These are phyloP conservation scores for Capsicum chinense DNA, from an alignment of 257 asterid genomes.

Conservation along the genomic window DNA sequence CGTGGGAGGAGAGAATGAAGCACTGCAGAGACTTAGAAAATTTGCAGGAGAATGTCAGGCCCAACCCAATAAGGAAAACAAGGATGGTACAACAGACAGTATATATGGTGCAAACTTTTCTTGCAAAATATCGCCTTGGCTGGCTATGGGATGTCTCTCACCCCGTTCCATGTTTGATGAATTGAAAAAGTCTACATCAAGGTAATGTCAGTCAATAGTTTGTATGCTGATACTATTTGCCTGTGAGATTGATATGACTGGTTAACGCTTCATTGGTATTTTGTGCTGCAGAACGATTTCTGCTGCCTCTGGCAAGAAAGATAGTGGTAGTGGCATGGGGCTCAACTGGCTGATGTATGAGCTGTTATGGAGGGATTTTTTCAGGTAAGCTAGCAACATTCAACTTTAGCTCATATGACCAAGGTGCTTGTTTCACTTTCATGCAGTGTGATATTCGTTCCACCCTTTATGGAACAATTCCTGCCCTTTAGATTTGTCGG, in stretches of 20 bases:
- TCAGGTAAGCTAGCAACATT: slow-evolving; percentile 59
- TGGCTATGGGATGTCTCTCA: slow-evolving; percentile 97
- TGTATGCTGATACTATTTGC: slow-evolving; percentile 1
- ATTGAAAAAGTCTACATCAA: slow-evolving; percentile 74
- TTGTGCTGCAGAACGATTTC: slow-evolving; percentile 59
- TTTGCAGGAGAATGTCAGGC: slow-evolving; percentile 79
- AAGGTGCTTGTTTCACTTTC: not conserved
- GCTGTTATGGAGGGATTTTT: slow-evolving; percentile 97
- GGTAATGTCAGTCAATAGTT: slow-evolving; percentile 44
- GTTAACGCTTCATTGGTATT: not conserved
- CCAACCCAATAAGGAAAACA: slow-evolving; percentile 59
- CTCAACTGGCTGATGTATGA: slow-evolving; percentile 96
- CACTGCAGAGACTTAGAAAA: slow-evolving; percentile 75
- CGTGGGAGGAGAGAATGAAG: slow-evolving; percentile 95
- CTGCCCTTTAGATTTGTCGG: not conserved
- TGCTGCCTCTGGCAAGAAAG: slow-evolving; percentile 58
- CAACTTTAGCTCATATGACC: not conserved
- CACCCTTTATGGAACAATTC: not conserved
- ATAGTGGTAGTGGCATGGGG: slow-evolving; percentile 63
- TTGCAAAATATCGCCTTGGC: slow-evolving; percentile 98
- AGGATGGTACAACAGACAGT: slow-evolving; percentile 66
- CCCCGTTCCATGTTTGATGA: slow-evolving; percentile 98
- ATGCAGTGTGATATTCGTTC: not conserved
- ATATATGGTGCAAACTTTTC: slow-evolving; percentile 94
- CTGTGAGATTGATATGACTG: not conserved